Evolutionary conservation across 179 eudicot species (phyloP).

Genomic region (Corrigiola litoralis): DNA sequence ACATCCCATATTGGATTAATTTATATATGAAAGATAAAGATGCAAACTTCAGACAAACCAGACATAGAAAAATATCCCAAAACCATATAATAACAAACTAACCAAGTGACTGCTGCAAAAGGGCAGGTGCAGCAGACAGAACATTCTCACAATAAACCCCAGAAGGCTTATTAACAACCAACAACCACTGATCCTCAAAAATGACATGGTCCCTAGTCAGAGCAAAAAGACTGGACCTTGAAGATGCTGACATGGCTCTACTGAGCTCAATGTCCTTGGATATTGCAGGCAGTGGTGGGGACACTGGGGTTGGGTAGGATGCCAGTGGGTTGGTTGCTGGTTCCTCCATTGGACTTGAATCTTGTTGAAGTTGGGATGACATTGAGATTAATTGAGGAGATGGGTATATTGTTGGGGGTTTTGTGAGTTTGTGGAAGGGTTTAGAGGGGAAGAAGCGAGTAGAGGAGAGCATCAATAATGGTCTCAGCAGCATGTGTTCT

Average conservation of each 20-base stretch:
- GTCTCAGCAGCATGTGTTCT: no score
- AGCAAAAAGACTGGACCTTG: slow-evolving; percentile 52
- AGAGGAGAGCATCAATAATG: no score
- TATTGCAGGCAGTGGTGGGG: slow-evolving; percentile 68
- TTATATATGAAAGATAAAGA: background rate
- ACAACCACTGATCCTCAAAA: slow-evolving; percentile 78
- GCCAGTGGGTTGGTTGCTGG: no score
- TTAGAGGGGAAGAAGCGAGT: no score
- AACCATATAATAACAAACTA: slow-evolving; percentile 12
- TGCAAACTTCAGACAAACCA: background rate
- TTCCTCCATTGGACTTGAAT: no score
- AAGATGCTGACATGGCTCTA: slow-evolving; percentile 84
- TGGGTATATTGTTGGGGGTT: no score
- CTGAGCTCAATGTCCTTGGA: slow-evolving; percentile 81
- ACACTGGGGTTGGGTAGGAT: slow-evolving; percentile 80
- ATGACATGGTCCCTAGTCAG: slow-evolving; percentile 50
- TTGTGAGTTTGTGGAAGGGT: no score
- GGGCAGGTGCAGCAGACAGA: slow-evolving; percentile 47
- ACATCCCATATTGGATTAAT: no score
- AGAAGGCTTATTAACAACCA: slow-evolving; percentile 75
- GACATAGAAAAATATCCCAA: background rate
- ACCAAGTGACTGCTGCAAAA: slow-evolving; percentile 32
- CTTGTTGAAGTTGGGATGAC: no score
- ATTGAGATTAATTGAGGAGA: no score
- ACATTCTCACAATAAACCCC: slow-evolving; percentile 86